phyloP scores from a whole-genome alignment of 495 filamentous ascomycete species.

The Tuber brumale region DNA sequence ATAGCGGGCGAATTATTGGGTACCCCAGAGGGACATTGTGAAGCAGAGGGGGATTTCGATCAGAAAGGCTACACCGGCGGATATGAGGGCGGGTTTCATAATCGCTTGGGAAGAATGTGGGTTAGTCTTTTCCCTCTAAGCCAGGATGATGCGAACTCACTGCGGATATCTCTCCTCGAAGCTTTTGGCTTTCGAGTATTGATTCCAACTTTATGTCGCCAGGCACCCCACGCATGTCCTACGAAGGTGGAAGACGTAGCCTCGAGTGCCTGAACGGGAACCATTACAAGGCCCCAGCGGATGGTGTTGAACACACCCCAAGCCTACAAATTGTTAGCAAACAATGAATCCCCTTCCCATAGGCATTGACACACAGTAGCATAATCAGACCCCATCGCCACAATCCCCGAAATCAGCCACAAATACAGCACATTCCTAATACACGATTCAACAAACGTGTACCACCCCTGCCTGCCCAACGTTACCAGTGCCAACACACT shows the following conservation, averaged over 20 bases:
- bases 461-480: slow-evolving; percentile 51
- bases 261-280: slow-evolving; percentile 63
- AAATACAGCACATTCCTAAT: slow-evolving; percentile 65
- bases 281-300: slow-evolving; percentile 73
- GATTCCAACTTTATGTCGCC: slow-evolving; percentile 44
- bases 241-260: slow-evolving; percentile 60
- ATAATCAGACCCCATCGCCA: slow-evolving; percentile 57
- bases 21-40: slow-evolving; percentile 55
- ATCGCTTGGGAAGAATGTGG: slow-evolving; percentile 43
- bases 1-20: slow-evolving; percentile 55
- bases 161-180: slow-evolving; percentile 43
- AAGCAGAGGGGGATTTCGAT: slow-evolving; percentile 61
- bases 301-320: slow-evolving; percentile 74
- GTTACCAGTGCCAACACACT: slow-evolving; percentile 48
- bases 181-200: slow-evolving; percentile 44
- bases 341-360: neutral
- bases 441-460: slow-evolving; percentile 59
- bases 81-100: slow-evolving; percentile 51
- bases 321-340: slow-evolving; percentile 41
- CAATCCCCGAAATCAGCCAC: slow-evolving; percentile 62
- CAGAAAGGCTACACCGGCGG: slow-evolving; percentile 48
- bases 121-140: neutral
- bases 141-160: slow-evolving; percentile 27
- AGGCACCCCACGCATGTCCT: slow-evolving; percentile 62
- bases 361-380: slow-evolving; percentile 46